These are phyloP conservation scores for Turritis glabra DNA, from an alignment of 345 rosid genomes.

Conservation along the genomic window DNA sequence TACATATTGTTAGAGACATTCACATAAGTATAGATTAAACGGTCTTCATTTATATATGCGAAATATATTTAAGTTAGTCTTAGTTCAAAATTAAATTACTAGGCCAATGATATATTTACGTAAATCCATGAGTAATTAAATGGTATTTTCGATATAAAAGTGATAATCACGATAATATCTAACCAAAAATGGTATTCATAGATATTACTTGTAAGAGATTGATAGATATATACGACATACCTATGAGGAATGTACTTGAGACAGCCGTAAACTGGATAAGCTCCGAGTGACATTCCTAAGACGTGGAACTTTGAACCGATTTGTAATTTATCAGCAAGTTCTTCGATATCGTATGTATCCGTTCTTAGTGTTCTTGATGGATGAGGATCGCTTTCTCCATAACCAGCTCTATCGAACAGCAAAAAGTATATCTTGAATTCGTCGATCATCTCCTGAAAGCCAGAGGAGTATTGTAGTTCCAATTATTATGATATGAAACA, in stretches of 20 bases:
- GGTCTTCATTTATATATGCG: neutral
- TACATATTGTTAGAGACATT: neutral
- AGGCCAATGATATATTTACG: neutral
- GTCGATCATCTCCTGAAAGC: constrained; percentile 61
- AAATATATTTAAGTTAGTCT: neutral
- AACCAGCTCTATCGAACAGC: constrained; percentile 80
- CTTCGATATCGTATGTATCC: constrained; percentile 77
- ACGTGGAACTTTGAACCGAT: constrained; percentile 69
- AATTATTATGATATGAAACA: neutral
- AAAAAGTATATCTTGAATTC: constrained; percentile 62
- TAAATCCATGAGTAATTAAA: neutral
- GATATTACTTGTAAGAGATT: neutral
- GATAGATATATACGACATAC: constrained; percentile 28
- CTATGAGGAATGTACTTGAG: constrained; percentile 79
- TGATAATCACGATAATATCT: neutral
- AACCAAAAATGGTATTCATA: neutral
- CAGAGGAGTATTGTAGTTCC: neutral
- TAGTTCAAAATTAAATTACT: neutral
- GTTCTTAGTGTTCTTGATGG: constrained; percentile 65
- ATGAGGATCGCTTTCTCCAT: constrained; percentile 86
- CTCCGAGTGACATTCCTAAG: constrained; percentile 81
- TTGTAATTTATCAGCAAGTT: constrained; percentile 75
- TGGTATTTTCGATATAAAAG: neutral
- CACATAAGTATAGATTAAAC: neutral
- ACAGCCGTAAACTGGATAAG: constrained; percentile 65